Base-by-base conservation (phyloP, 169 alveolate species). In the Plasmodium knowlesi region DNA sequence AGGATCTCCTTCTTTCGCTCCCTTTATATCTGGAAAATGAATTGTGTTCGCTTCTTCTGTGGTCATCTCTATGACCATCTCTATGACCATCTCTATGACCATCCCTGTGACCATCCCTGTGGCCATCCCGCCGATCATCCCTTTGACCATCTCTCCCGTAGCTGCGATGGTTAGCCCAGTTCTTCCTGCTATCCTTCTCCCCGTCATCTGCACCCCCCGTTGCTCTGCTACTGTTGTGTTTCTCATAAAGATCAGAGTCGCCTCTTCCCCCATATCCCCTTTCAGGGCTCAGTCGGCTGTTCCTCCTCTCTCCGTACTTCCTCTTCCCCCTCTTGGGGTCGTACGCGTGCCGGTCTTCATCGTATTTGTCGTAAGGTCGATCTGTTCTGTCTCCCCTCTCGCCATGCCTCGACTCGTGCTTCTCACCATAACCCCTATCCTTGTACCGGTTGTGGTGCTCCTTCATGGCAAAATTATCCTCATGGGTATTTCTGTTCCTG, bases 281-380 rank as follows among this genome's bases (percentile, higher is more conserved):
- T 37, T 86, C 84, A 28, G 25, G 16, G 57, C 93, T 86, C 67
- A 0, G 14, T 37, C 72, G 57, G 41, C n/a, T 25, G 34, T 76
- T 54, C n/a, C 28, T 86, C 28, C 93, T 89, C 46, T 89, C 91
- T 34, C 19, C 83, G 28, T 89, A 14, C 73, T 39, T 89, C 71
- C 82, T 43, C 46, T 61, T 80, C 14, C 83, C 74, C 54, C 83
- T 81, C 41, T 39, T 83, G 28, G 34, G 10, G 50, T 67, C 72
- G 37, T 86, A 28, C 41, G 34, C 53, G 9, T 86, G 22, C 28
- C 81, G 67, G 28, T 86, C 80, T 70, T 76, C 81, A 28, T 86
- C 71, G 30, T 39, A 41, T n/a, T 70, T 43, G 76, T 37, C 67
- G 12, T 76, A 50, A 8, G 53, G 72, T 10, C 79, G 61, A 30